Base-by-base conservation (phyloP, 2,329 filamentous ascomycete species). In the Colletotrichum phormii region DNA sequence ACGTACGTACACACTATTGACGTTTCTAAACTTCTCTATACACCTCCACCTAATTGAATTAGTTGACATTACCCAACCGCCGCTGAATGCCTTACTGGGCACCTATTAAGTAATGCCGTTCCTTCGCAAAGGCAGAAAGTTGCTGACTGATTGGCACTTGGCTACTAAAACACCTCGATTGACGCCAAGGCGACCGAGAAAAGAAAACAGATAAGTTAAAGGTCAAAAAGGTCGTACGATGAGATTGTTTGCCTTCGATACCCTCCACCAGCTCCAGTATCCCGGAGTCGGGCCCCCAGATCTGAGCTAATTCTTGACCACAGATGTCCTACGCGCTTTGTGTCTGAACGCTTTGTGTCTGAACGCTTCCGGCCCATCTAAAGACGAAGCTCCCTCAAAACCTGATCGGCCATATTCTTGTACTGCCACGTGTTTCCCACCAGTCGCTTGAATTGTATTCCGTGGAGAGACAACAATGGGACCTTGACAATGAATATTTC, bases 401-500 rank as follows among this genome's bases (percentile, higher is more conserved):
- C 98, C 78, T 95, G 95, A 83, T 98, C 95, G 46, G 97, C 97
- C 95, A 98, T 97, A 79, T 94, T 96, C 86, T 98, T 98, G 85
- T 97, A 99, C 82, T 98, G 95, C 95, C 96, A 98, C 71, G 97
- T 98, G 72, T 97, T 96, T 46, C 97, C 96, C 70, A 94, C 91
- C 77, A 98, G 92, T 80, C 97, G 95, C 88, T 99, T 99, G 86
- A 99, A 99, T 82, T 98, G 97, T 74, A 99, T 95, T 61, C 97
- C 97, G 80, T 99, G 96, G 70, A 99, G 85, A 54, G 93, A 95
- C 73, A 99, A 91, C 64, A 99, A 86, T 13, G 97, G 97, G 31
- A 99, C 95, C 84, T 99, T 99, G 81, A 99, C 97, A 77, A 99
- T 97, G 77, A 98, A 92, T 75, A 98, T 98, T 81, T 99, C 97